Evolutionary conservation across 2,329 filamentous ascomycete species (phyloP).

Genomic region (Lomentospora prolificans): DNA sequence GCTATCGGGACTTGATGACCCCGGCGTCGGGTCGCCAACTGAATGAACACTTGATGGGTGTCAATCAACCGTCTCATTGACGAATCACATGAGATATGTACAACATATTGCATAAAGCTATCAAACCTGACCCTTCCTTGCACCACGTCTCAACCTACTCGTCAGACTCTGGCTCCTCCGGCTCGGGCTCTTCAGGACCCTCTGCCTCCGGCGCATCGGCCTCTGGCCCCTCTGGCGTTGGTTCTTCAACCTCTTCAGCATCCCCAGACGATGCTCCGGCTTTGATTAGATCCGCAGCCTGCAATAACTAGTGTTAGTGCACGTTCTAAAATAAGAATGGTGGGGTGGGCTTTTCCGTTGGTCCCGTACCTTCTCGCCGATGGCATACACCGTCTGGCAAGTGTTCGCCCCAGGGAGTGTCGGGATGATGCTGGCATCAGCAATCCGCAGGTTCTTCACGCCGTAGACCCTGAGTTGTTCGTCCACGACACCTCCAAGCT

Average conservation of each 20-base stretch:
- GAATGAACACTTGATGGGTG: background rate
- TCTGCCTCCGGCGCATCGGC: background rate
- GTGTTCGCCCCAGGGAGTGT: slow-evolving; percentile 28
- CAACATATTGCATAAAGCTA: too few species aligned
- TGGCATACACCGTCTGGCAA: slow-evolving; percentile 19
- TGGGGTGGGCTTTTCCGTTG: background rate
- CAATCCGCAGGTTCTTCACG: slow-evolving; percentile 30
- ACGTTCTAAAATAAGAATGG: background rate
- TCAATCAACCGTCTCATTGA: too few species aligned
- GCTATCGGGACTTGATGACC: background rate
- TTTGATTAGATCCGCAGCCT: slow-evolving; percentile 25
- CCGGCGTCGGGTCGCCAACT: background rate
- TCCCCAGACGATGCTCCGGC: background rate
- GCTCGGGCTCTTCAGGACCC: background rate
- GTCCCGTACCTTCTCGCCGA: slow-evolving; percentile 24
- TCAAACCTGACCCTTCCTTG: background rate
- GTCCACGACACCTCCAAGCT: slow-evolving; percentile 35
- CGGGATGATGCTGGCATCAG: slow-evolving; percentile 36
- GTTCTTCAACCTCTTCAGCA: background rate
- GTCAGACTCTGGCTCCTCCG: background rate
- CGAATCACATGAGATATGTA: too few species aligned
- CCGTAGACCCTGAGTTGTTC: slow-evolving; percentile 32
- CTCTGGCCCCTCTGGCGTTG: background rate
- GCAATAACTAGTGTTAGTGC: background rate
- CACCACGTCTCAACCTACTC: background rate